Conservation (phyloP, 2,329 filamentous ascomycete genomes). For the Aspergillus phoenicis region DNA sequence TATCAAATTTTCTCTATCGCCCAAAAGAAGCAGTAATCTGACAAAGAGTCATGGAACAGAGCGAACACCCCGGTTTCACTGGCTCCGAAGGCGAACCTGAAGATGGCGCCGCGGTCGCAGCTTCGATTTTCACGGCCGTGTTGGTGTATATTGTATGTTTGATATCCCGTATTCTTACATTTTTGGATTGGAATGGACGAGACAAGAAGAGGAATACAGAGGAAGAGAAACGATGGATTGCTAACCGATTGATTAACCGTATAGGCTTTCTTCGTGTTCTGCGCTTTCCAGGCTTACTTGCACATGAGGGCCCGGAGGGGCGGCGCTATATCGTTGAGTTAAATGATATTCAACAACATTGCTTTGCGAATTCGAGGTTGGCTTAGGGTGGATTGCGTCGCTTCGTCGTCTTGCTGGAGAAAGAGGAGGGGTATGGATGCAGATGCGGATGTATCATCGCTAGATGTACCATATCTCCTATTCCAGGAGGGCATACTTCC, state of each 20-base stretch:
- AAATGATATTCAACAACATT: slow-evolving; percentile 19
- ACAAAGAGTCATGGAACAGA: slow-evolving; percentile 34
- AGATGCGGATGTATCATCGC: no score
- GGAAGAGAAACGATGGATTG: background rate
- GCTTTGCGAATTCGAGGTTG: background rate
- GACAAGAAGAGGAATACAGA: background rate
- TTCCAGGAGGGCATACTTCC: no score
- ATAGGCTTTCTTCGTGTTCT: slow-evolving; percentile 88
- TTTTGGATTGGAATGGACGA: background rate
- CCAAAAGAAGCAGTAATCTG: background rate
- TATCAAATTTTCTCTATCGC: slow-evolving; percentile 1
- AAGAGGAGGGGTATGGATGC: no score
- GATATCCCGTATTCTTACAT: background rate
- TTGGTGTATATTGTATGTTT: slow-evolving; percentile 80
- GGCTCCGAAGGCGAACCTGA: slow-evolving; percentile 70
- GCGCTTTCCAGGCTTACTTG: slow-evolving; percentile 82
- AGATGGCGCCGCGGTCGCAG: slow-evolving; percentile 76
- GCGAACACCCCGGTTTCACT: slow-evolving; percentile 79
- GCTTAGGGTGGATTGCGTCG: background rate
- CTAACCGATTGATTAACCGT: background rate
- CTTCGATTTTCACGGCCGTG: slow-evolving; percentile 84
- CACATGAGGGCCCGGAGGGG: slow-evolving; percentile 80
- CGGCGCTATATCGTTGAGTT: slow-evolving; percentile 77
- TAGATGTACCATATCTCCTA: no score
- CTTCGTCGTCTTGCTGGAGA: no score